These are phyloP conservation scores for Teunomyces stri DNA, from an alignment of 805 yeast genomes.

Conservation along the genomic window DNA sequence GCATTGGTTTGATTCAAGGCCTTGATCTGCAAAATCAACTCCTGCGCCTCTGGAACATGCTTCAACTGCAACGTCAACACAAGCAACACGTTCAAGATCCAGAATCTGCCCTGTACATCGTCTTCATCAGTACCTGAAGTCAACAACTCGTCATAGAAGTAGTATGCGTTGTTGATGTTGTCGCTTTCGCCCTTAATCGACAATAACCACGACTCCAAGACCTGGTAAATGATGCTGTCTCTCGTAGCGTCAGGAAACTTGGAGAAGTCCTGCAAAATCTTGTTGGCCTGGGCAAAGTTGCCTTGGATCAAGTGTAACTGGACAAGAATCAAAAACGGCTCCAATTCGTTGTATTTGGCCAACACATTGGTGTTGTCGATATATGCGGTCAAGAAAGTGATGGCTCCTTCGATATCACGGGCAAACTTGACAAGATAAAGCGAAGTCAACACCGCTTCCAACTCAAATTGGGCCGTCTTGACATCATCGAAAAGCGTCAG, in stretches of 20 bases:
- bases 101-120: constrained; percentile 27
- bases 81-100: constrained; percentile 55
- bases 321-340: constrained; percentile 39
- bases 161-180: constrained; percentile 43
- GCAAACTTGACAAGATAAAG: constrained; percentile 36
- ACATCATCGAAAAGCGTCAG: constrained; percentile 43
- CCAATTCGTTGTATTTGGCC: constrained; percentile 32
- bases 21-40: constrained; percentile 45
- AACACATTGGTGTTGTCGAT: constrained; percentile 19
- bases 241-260: constrained; percentile 33
- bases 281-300: constrained; percentile 30
- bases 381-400: constrained; percentile 27
- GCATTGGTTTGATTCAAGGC: constrained; percentile 39
- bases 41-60: constrained; percentile 79
- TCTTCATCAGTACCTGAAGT: constrained; percentile 45
- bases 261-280: constrained; percentile 30
- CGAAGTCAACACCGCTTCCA: constrained; percentile 42
- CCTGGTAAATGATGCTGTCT: constrained; percentile 74
- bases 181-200: constrained; percentile 41
- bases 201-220: constrained; percentile 69
- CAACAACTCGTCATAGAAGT: constrained; percentile 79
- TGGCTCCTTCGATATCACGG: constrained; percentile 38
- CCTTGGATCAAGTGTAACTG: constrained; percentile 42
- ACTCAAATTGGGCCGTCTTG: constrained; percentile 30
- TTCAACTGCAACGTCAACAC: constrained; percentile 76